Base-by-base conservation (phyloP, 345 rosid species). In the Mangifera indica region DNA sequence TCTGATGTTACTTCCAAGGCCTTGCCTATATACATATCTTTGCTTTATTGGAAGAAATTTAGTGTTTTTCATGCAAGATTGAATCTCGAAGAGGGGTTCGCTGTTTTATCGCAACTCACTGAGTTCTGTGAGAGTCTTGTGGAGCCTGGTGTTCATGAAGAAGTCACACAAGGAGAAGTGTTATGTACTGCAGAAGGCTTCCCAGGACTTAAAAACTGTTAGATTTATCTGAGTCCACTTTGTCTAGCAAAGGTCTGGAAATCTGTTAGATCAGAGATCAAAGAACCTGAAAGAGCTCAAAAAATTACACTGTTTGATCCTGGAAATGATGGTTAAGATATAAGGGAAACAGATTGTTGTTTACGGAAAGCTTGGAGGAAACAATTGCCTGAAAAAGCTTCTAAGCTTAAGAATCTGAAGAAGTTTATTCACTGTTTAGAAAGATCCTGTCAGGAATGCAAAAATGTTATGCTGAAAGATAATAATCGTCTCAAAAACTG, bases 261-360 rank as follows among this genome's bases (percentile, higher is more conserved):
- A 72, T 52, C 48, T 72, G 7, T 52, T 72, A 11, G 52, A 49
- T 34, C 60, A 52, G 1, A 63, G 58, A 37, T 51, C 24, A 37
- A 34, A 21, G 53, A 14, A 51, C n/a, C 68, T 72, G 18, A 72
- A 63, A 61, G 52, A 62, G 40, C 52, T 72, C 13, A 72, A 72
- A 15, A 62, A 62, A 15, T 22, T 62, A 51, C 74, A 72, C 49
- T 34, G 74, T 40, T 51, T 37, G 40, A 61, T 72, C 51, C 60
- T 61, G 24, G 74, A 72, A 17, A 72, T 22, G 60, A 72, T 20
- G 74, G 68, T 4, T 62, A 72, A 42, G 67, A 72, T 21, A 51
- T 62, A 24, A 20, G 49, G 2, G 37, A 61, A 10, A 10, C 21
- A 13, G 29, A 72, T 24, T 72, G 62, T 10, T 61, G 24, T 51